Evolutionary conservation across 2,329 filamentous ascomycete species (phyloP).

Genomic region (Xylariaceae sp.): DNA sequence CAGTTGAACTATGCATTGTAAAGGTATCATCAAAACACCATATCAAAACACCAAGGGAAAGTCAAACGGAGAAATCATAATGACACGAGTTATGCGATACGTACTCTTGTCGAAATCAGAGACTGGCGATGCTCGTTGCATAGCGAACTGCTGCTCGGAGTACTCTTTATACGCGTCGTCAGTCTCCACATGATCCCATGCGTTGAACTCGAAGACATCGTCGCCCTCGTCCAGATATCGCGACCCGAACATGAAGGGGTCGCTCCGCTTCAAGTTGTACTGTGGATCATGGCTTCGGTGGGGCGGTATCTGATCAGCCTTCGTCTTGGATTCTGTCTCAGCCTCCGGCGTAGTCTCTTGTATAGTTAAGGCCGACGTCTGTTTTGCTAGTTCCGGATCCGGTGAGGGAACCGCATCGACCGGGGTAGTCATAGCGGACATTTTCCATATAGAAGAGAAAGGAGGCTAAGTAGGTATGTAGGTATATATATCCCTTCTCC

Average conservation of each 20-base stretch:
- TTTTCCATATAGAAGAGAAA: constrained; percentile 12
- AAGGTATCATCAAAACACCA: constrained; percentile 47
- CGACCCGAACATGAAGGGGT: constrained; percentile 94
- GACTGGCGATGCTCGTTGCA: constrained; percentile 80
- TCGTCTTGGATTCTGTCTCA: neutral
- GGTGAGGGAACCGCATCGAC: constrained; percentile 17
- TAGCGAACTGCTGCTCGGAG: constrained; percentile 74
- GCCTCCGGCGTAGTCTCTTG: constrained; percentile 19
- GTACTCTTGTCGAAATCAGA: constrained; percentile 86
- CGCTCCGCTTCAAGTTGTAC: constrained; percentile 75
- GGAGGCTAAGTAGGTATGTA: neutral
- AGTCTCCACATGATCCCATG: constrained; percentile 96
- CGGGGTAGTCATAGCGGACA: constrained; percentile 19
- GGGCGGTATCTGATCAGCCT: constrained; percentile 39
- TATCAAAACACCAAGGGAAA: constrained; percentile 3
- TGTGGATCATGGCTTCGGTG: constrained; percentile 66
- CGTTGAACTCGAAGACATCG: constrained; percentile 95
- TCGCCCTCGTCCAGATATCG: constrained; percentile 77
- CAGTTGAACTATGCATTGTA: constrained; percentile 64
- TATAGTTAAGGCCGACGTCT: constrained; percentile 27
- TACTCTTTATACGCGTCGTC: constrained; percentile 84
- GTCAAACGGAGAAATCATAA: neutral
- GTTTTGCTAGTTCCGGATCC: constrained; percentile 26
- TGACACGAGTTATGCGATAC: constrained; percentile 27
- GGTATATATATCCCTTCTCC: constrained; percentile 1